Percentiles rank a stretch among this genome's conserved stretches.
phyloP scores from a whole-genome alignment of 2,329 filamentous ascomycete genomes.

The Teratosphaeria pseudoeucalypti region DNA sequence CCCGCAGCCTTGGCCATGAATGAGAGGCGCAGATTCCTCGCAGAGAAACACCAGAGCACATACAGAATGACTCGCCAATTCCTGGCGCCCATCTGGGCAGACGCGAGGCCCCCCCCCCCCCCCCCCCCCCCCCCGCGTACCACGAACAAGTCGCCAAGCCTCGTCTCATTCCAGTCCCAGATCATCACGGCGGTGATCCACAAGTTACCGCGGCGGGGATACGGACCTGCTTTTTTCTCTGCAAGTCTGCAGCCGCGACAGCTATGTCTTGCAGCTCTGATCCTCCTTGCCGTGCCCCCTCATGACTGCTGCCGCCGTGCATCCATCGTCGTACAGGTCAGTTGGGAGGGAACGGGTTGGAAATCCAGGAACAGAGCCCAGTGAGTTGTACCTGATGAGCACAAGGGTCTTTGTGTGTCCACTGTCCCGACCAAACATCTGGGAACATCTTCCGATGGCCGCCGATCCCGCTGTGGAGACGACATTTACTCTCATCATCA shows the following conservation, averaged over 20 bases:
- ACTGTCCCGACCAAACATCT: not conserved
- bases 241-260: not conserved
- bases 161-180: not conserved
- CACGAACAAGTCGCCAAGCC: conserved; percentile 6
- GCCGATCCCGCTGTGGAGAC: not conserved
- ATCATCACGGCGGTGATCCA: not conserved
- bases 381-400: not conserved
- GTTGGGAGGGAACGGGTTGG: no score
- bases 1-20: not conserved
- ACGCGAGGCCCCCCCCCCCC: no score
- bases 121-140: no score
- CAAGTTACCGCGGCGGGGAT: not conserved
- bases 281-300: not conserved
- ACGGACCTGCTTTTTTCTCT: not conserved
- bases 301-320: not conserved
- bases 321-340: not conserved
- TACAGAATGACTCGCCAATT: not conserved
- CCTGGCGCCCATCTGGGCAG: not conserved
- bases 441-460: not conserved
- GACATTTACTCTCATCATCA: not conserved
- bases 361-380: not conserved
- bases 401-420: not conserved
- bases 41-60: not conserved
- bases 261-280: not conserved
- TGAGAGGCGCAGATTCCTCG: not conserved